Conservation (phyloP, 2,329 filamentous ascomycete species). For the Onygena corvina region DNA sequence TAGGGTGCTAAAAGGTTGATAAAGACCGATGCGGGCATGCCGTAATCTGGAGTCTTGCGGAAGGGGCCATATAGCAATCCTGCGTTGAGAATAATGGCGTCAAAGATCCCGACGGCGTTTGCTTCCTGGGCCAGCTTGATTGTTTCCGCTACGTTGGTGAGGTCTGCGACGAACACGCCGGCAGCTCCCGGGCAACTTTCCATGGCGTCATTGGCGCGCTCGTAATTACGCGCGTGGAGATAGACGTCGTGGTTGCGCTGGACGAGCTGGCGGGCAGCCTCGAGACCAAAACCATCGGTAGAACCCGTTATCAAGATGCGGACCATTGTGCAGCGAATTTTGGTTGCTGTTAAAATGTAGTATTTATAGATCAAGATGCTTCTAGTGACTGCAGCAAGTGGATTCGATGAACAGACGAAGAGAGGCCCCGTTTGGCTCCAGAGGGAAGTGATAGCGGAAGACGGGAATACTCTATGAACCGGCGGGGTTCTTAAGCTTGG, state of each 20-base stretch:
- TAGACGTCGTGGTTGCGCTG: conserved; percentile 42
- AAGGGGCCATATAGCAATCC: conserved; percentile 36
- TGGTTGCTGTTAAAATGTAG: too few relatives aligned
- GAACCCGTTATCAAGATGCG: conserved; percentile 45
- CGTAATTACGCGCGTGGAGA: conserved; percentile 44
- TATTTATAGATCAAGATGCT: too few relatives aligned
- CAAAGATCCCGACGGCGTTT: conserved; percentile 41
- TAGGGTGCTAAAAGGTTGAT: conserved; percentile 48
- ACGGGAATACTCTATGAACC: too few relatives aligned
- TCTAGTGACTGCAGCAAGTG: too few relatives aligned
- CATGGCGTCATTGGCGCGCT: conserved; percentile 40
- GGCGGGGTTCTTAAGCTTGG: too few relatives aligned
- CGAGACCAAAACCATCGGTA: conserved; percentile 43
- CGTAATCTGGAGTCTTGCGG: conserved; percentile 32
- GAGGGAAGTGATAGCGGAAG: too few relatives aligned
- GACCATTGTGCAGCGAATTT: too few relatives aligned
- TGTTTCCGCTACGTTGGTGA: conserved; percentile 39
- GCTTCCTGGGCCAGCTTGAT: conserved; percentile 40
- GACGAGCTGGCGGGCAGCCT: conserved; percentile 40
- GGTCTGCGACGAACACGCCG: conserved; percentile 41
- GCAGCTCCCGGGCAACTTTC: conserved; percentile 39
- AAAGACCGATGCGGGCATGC: conserved; percentile 38
- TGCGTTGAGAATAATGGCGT: conserved; percentile 47
- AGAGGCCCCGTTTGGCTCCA: too few relatives aligned
- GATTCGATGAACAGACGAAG: too few relatives aligned